Base-by-base conservation (phyloP, 2,329 filamentous ascomycete genomes). In the Coniochaeta sp. region DNA sequence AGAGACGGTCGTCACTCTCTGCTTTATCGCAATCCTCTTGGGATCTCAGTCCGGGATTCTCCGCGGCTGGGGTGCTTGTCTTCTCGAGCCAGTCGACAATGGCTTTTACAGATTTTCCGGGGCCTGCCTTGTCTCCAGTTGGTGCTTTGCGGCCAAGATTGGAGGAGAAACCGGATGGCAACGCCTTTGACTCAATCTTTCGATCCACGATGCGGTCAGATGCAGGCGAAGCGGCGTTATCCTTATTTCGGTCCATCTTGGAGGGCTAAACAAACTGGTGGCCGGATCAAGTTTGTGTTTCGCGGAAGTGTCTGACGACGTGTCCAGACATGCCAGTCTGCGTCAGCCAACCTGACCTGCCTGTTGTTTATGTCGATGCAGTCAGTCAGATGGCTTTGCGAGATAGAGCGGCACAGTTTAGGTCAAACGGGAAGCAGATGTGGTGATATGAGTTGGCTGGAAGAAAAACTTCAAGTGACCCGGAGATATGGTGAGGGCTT, bases 31-130 rank as follows among this genome's bases (percentile, higher is more conserved):
- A 30, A 22, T 12, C 22, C 26, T 24, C 30, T 36, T 55, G 68
- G 66, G 28, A 65, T 65, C 14, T 59, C 47, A 30, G n/a, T 47
- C 44, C 58, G 19, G 28, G 56, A 28, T 24, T 30, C 24, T 58
- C 52, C 17, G 7, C 7, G n/a, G 2, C 30, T 22, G 30, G n/a
- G 5, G 30, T 28, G 19, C 55, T 32, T 28, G 63, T 64, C 5
- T 66, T 64, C 59, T 72, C 71, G 22, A 72, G 63, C 69, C 69
- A 71, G n/a, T 66, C 67, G 54, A 72, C 66, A 52, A 72, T 71
- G 58, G 69, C 68, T 55, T 67, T 68, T 59, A 72, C 70, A 2
- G 54, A 28, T 68, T 70, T 54, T 67, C 59, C 59, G 42, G 58
- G 56, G 26, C 28, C 44, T 24, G 19, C 26, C 58, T 55, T 42